Evolutionary conservation across 2,329 filamentous ascomycete genomes (phyloP), one percentile per base, ranked within the genome.

Genomic region (Cercospora beticola): DNA sequence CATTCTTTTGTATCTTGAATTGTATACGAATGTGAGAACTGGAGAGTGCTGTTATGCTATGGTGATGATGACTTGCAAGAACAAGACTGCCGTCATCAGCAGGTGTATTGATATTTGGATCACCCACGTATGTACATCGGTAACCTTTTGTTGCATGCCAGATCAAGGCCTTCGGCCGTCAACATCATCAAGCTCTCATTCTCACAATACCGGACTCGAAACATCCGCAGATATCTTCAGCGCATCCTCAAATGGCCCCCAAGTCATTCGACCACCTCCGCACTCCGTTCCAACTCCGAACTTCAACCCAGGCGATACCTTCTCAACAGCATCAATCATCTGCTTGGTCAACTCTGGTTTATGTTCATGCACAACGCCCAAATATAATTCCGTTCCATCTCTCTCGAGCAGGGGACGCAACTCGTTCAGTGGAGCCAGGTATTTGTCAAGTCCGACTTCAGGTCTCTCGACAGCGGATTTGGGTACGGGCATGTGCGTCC

Each of bases 401-500:
- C 78, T 64, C 18, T 77, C 70, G 40, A 84, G 67, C 10, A 70
- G 61, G 6, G 75, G 75, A 4, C 72, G 31, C 3, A 77, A 63
- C 0, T 76, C 65, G 58, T 75, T 77, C 66, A 84, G 71, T 1
- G 82, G 81, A 18, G 68, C 76, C 63, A 81, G 81, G 69, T 82
- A 84, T 3, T 70, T 75, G 2, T 72, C 73, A 67, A 77, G 71
- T 12, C 67, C 62, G 8, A 62, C 66, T 28, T 73, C 67, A 21
- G 71, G 61, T 67, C 71, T 40, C 31, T 68, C 74, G 14, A 80
- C 72, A 12, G 76, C 76, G 21, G 69, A 71, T 62, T 78, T 81
- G 0, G 82, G 81, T 1, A 84, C 82, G 2, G 83, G 82, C 73
- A 83, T 77, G 67, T 84, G 83, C 33, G 84, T 71, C 75, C 77